Evolutionary conservation across 768 basidiomycete species (phyloP).

Genomic region (Lactarius hengduanensis): DNA sequence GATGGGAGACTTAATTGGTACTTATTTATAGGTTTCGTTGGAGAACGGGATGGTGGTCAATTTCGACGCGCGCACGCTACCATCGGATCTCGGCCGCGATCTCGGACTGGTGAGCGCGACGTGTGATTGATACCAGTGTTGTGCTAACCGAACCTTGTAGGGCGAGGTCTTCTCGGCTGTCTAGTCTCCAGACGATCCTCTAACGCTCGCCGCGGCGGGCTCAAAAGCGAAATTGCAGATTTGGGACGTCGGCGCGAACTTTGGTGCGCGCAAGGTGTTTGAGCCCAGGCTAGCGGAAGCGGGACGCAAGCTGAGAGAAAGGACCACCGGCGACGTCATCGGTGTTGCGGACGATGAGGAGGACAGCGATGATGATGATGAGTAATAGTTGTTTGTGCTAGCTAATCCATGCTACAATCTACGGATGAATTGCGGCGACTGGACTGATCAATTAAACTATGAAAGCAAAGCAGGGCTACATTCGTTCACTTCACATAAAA

Average conservation of each 20-base stretch:
- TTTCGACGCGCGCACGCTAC: constrained; percentile 84
- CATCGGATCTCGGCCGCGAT: constrained; percentile 73
- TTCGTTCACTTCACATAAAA: constrained; percentile 49
- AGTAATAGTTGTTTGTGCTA: constrained; percentile 29
- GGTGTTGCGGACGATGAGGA: constrained; percentile 71
- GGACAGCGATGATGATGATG: constrained; percentile 51
- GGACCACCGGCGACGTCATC: constrained; percentile 59
- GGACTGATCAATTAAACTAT: constrained; percentile 20
- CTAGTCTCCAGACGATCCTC: constrained; percentile 93
- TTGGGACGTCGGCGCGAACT: constrained; percentile 90
- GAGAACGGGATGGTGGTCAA: constrained; percentile 94
- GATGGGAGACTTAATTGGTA: too few relatives aligned
- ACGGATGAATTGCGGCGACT: constrained; percentile 16
- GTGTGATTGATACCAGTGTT: not conserved
- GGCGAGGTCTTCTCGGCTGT: constrained; percentile 93
- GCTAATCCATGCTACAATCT: constrained; percentile 18
- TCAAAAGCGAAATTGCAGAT: constrained; percentile 55
- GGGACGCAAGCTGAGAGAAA: constrained; percentile 67
- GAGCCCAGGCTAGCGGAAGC: constrained; percentile 71
- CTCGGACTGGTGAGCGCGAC: constrained; percentile 73
- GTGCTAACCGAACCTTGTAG: constrained; percentile 41
- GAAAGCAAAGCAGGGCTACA: constrained; percentile 14
- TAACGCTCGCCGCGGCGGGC: constrained; percentile 73
- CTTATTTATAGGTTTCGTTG: constrained; percentile 36
- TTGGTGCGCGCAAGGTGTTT: constrained; percentile 80